Conservation (phyloP, 176 grass and related monocot genomes). For the Ananas comosus region DNA sequence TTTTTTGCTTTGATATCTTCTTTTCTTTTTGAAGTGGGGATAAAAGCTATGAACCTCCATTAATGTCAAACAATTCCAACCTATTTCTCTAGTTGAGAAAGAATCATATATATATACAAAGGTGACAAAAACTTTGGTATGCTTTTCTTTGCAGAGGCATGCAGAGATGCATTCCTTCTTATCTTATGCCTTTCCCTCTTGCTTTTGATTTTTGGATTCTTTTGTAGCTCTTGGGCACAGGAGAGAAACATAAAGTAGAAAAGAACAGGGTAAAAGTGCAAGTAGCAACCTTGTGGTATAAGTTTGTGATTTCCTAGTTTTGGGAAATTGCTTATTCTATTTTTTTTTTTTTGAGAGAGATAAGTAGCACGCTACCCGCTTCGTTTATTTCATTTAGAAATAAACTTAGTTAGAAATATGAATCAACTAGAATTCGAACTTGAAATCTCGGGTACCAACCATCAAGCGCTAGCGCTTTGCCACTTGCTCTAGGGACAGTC, state of each 20-base stretch:
- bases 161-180: not conserved
- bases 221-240: not conserved
- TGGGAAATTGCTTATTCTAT: not conserved
- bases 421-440: no score
- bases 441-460: no score
- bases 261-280: not conserved
- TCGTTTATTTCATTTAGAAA: no score
- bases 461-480: no score
- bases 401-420: no score
- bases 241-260: not conserved
- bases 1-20: not conserved
- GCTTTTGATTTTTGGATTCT: slow-evolving; percentile 3
- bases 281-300: not conserved
- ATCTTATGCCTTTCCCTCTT: not conserved
- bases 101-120: not conserved
- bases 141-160: not conserved
- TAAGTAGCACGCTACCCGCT: no score
- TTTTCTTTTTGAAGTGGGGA: not conserved
- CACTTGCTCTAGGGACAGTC: no score
- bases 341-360: no score
- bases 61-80: not conserved
- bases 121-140: not conserved
- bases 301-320: not conserved
- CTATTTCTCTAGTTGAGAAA: not conserved
- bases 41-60: not conserved